A percentile compares a stretch with the other conserved stretches of the same genome.
phyloP scores from a whole-genome alignment of 805 yeast genomes.

The Starmerella geochares region DNA sequence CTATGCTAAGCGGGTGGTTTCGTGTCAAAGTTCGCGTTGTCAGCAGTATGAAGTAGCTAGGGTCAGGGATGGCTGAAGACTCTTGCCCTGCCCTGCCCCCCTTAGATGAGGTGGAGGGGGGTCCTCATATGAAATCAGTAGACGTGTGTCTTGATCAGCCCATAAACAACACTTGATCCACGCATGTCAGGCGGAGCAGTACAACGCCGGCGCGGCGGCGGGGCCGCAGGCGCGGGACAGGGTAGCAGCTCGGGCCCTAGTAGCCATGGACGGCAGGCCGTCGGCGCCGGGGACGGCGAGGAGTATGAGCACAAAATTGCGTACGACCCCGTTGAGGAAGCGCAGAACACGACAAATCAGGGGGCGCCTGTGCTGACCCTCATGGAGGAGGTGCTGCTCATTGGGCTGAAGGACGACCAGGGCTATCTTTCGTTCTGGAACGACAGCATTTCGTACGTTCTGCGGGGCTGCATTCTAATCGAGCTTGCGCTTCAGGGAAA shows the following conservation, averaged over 20 bases:
- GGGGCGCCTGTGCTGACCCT: slow-evolving; percentile 65
- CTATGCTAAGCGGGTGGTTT: not conserved
- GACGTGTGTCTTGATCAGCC: not conserved
- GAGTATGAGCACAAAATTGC: slow-evolving; percentile 27
- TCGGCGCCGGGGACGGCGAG: slow-evolving; percentile 3
- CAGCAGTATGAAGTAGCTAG: not conserved
- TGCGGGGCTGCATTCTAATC: slow-evolving; percentile 84
- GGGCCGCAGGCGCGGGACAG: slow-evolving; percentile 5
- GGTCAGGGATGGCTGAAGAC: not conserved
- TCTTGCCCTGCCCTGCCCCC: not conserved
- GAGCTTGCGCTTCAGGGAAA: slow-evolving; percentile 88
- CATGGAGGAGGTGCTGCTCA: slow-evolving; percentile 90
- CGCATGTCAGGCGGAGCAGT: slow-evolving; percentile 24
- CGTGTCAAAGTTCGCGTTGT: not conserved
- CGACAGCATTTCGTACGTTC: slow-evolving; percentile 90
- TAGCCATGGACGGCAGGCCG: not conserved
- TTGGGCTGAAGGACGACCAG: slow-evolving; percentile 91
- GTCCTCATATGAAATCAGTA: not conserved
- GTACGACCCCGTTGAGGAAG: slow-evolving; percentile 60
- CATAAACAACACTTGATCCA: not conserved
- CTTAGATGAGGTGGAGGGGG: not conserved
- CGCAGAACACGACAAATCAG: slow-evolving; percentile 37
- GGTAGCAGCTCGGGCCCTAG: not conserved
- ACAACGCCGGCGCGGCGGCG: slow-evolving; percentile 26
- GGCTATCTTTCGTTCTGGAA: slow-evolving; percentile 97